Evolutionary conservation across 2,329 filamentous ascomycete genomes (phyloP), one percentile per base, ranked within the genome.

Genomic region (Coniochaeta sp.): DNA sequence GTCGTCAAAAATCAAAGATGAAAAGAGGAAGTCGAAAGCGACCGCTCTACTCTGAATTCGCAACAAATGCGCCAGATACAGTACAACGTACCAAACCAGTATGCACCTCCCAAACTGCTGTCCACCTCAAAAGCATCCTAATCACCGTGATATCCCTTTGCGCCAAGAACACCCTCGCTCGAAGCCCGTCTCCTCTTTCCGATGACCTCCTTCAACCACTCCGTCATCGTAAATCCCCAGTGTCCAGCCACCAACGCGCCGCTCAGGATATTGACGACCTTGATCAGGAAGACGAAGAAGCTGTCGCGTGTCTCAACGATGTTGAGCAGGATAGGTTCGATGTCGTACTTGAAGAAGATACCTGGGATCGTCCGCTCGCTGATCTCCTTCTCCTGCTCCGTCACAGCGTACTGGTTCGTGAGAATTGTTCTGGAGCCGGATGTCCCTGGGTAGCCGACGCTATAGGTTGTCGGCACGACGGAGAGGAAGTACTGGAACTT

Each of bases 401-500:
- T 98, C 0, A 96, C 95, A 62, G 93, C 95, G 78, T 99, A 99
- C 75, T 99, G 95, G 79, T 99, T 99, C 17, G 95, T 98, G 74
- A 89, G 85, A 71, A 99, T 86, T 59, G 86, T 88, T 68, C 84
- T 83, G 34, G 75, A 72, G 22, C 72, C 70, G 24, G 64, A 58
- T 11, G 69, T 65, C 58, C 68, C 68, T 56, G 75, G 71, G 40
- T 72, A 72, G 55, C 80, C 81, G 62, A 89, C 81, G 73, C 86
- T 92, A 81, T 98, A 99, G 69, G 96, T 85, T 6, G 95, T 99
- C 1, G 95, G 95, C 2, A 99, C 95, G 40, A 99, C 83, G 43
- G 90, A 96, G 71, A 98, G 82, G 79, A 95, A 98, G 83, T 99
- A 99, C 76, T 99, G 95, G 79, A 92, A 98, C 76, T 95, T 96